phyloP scores from a whole-genome alignment of 192 early-diverging fungal genomes.

The Mortierella claussenii region DNA sequence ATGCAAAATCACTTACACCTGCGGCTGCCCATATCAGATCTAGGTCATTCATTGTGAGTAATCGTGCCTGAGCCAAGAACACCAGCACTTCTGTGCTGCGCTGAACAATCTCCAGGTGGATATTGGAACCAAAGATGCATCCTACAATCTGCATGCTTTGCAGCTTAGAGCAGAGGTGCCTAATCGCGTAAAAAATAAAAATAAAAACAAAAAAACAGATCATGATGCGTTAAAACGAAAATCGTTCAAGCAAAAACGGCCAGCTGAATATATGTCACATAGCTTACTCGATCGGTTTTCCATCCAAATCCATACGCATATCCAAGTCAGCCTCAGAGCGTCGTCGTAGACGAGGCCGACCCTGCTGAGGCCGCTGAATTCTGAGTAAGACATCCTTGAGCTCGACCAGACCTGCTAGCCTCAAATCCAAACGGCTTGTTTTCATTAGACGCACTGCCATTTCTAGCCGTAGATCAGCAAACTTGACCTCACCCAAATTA shows the following conservation, averaged over 20 bases:
- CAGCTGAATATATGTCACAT: too few relatives aligned
- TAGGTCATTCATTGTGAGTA: constrained; percentile 47
- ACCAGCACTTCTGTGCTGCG: constrained; percentile 55
- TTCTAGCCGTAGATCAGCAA: constrained; percentile 50
- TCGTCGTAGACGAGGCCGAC: constrained; percentile 28
- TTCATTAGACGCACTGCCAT: constrained; percentile 58
- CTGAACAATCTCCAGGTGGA: constrained; percentile 61
- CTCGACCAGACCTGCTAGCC: constrained; percentile 55
- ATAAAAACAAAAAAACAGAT: background rate
- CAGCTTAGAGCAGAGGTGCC: constrained; percentile 45
- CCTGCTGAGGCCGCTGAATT: constrained; percentile 42
- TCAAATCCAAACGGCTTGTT: constrained; percentile 52
- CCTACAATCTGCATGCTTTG: constrained; percentile 52
- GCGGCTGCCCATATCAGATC: constrained; percentile 57
- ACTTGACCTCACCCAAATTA: constrained; percentile 51
- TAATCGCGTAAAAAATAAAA: constrained; percentile 19
- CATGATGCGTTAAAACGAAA: background rate
- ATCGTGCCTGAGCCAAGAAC: constrained; percentile 54
- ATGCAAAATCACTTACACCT: constrained; percentile 27
- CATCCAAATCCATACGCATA: constrained; percentile 30
- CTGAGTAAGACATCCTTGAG: constrained; percentile 55
- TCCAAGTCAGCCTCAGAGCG: constrained; percentile 49
- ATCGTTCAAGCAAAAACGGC: too few relatives aligned
- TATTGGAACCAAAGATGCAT: constrained; percentile 60
- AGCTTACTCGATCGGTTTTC: constrained; percentile 48